Percentiles rank a stretch among this genome's conserved stretches.
phyloP scores from a whole-genome alignment of 176 grass and related monocot species.

The Carex cristatella region DNA sequence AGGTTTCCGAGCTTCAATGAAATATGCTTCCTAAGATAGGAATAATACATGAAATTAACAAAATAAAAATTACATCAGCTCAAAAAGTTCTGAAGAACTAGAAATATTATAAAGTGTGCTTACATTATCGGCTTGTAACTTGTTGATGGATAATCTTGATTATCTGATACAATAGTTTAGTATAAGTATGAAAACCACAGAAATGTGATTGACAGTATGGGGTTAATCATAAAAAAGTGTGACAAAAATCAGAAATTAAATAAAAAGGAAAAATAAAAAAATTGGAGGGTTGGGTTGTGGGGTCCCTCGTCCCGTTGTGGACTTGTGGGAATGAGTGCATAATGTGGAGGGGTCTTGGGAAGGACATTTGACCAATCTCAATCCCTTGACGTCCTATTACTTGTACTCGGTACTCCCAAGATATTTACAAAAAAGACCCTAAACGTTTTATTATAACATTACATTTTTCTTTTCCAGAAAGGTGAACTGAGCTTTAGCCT shows the following conservation, averaged over 20 bases:
- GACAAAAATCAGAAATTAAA: slow-evolving; percentile 17
- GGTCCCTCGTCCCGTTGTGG: slow-evolving; percentile 9
- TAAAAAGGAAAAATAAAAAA: neutral
- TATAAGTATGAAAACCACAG: neutral
- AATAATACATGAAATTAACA: neutral
- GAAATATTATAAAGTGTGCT: neutral
- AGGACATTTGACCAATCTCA: slow-evolving; percentile 31
- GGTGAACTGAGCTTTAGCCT: neutral
- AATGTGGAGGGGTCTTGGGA: slow-evolving; percentile 16
- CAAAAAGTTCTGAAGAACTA: neutral
- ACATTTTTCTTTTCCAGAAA: neutral
- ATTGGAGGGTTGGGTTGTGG: neutral
- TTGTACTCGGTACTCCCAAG: slow-evolving; percentile 5
- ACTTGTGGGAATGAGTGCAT: slow-evolving; percentile 20
- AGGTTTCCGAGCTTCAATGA: neutral
- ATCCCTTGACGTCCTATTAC: neutral
- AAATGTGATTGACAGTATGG: neutral
- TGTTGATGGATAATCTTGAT: neutral
- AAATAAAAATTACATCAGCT: neutral
- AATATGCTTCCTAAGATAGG: neutral
- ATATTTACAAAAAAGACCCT: neutral
- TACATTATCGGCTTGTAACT: neutral
- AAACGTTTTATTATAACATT: neutral
- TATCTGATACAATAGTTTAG: neutral
- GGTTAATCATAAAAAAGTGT: slow-evolving; percentile 1